Evolutionary conservation across 129 eudicot genomes (phyloP).

Genomic region (Apium graveolens): DNA sequence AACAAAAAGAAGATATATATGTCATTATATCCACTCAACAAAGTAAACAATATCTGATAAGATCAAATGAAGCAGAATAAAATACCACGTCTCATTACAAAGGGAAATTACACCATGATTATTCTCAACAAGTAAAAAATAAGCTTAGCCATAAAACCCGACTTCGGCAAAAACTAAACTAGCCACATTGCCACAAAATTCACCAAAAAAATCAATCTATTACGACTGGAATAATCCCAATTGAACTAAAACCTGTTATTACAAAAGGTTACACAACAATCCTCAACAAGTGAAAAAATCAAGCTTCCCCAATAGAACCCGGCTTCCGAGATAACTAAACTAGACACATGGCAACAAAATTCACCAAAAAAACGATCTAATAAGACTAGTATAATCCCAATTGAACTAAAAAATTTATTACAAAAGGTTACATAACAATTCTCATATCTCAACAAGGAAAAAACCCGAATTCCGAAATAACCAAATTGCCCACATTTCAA

Average conservation of each 20-base stretch:
- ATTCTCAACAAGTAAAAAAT: not conserved
- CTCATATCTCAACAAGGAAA: not conserved
- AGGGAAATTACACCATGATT: not conserved
- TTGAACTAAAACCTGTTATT: too few relatives aligned
- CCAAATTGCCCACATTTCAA: not conserved
- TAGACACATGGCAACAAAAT: not conserved
- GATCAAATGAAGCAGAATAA: not conserved
- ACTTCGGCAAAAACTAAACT: not conserved
- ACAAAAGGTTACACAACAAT: too few relatives aligned
- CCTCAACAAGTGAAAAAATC: not conserved
- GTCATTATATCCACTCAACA: not conserved
- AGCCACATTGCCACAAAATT: not conserved
- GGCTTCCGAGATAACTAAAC: not conserved
- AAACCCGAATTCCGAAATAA: not conserved
- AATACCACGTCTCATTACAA: not conserved
- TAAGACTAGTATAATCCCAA: too few relatives aligned
- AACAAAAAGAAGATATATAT: not conserved
- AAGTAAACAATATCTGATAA: not conserved
- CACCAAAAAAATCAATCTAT: not conserved
- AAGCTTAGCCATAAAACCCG: not conserved
- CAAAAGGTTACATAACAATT: too few relatives aligned
- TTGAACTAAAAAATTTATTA: too few relatives aligned
- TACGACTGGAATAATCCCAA: too few relatives aligned
- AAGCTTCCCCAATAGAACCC: not conserved
- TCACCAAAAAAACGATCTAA: not conserved